Conservation (phyloP, 2,329 filamentous ascomycete genomes). For the Periconia digitata region DNA sequence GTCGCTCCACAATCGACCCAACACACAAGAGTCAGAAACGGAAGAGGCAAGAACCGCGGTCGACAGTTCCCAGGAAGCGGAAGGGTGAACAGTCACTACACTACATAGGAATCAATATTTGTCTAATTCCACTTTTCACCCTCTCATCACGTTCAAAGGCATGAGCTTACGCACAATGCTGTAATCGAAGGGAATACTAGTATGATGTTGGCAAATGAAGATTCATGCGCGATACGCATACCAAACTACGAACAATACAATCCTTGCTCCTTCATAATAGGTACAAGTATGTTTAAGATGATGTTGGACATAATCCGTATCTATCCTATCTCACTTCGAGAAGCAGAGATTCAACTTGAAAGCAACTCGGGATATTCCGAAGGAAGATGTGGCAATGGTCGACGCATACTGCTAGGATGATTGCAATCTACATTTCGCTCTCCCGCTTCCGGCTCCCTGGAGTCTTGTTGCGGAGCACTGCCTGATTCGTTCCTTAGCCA, state of each 20-base stretch:
- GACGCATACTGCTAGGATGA: too few relatives aligned
- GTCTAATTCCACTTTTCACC: background rate
- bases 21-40: slow-evolving; percentile 13
- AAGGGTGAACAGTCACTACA: slow-evolving; percentile 15
- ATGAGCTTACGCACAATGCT: too few relatives aligned
- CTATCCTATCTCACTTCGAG: too few relatives aligned
- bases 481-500: background rate
- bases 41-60: slow-evolving; percentile 10
- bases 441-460: background rate
- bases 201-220: too few relatives aligned
- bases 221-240: too few relatives aligned
- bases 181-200: background rate
- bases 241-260: too few relatives aligned
- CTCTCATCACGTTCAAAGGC: background rate
- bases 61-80: slow-evolving; percentile 11
- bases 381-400: background rate
- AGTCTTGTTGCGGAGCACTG: background rate
- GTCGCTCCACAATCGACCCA: slow-evolving; percentile 7
- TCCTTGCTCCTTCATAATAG: too few relatives aligned
- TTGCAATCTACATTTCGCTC: background rate
- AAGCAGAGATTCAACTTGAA: background rate
- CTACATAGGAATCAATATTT: background rate
- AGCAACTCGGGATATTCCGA: background rate
- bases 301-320: too few relatives aligned
- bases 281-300: too few relatives aligned